Evolutionary conservation across 495 filamentous ascomycete species (phyloP), one percentile per base, ranked within the genome.

Genomic region (Podospora sp.): DNA sequence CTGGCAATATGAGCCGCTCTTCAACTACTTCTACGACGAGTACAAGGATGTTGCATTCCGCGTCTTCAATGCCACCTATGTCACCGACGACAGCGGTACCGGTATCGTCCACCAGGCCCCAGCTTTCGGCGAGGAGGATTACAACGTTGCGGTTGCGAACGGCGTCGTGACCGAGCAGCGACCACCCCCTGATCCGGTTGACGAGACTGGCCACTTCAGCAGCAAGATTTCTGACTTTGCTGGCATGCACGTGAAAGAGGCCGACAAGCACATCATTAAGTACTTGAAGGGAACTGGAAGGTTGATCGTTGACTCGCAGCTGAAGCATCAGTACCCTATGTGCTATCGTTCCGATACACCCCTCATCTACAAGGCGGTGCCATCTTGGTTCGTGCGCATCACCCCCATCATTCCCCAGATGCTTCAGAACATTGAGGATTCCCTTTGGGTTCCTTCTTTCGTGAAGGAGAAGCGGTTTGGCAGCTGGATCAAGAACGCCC

Each of bases 51-150:
- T 92, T 93, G 94, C 89, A 12, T 98, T 97, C 85, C 86, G 83
- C 61, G 91, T 99, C 12, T 73, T 97, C 69, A 94, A 91, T 69
- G 95, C 92, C 35, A 87, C 82, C 2, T 98, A 99, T 77, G 96
- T 98, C 55, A 96, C 92, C 21, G 87, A 91, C 24, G 94, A 97
- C 67, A 93, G 91, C 73, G 95, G 95, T 87, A 93, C 93, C 25
- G 95, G 95, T 73, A 89, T 99, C 62, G 95, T 99, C 26, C 95
- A 99, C 79, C 94, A 98, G 77, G 85, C 96, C 14, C 96, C 96
- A 12, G 93, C 93, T 0, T 98, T 94, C 75, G 95, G 95, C 83
- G 93, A 97, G 78, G 95, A 98, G 65, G 95, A 99, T 88, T 99
- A 97, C 82, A 89, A 88, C 68, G 87, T 94, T 51, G 92, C 92